Evolutionary conservation across 306 rosid species (phyloP).

Genomic region (Prunus fruticosa): DNA sequence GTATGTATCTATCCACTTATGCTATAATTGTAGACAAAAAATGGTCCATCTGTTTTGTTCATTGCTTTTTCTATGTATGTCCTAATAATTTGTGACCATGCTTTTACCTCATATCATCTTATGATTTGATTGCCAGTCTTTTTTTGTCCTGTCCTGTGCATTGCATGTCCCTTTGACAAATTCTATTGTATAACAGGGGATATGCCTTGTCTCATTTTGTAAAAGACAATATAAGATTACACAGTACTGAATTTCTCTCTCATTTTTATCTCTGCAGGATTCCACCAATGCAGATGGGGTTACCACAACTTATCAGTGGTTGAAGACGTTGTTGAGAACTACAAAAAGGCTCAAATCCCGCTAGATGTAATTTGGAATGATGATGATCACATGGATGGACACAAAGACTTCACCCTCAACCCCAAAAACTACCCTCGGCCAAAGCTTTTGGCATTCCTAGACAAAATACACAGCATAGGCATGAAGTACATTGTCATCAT

Average conservation of each 20-base stretch:
- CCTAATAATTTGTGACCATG: not conserved
- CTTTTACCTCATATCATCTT: not conserved
- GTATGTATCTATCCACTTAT: too few species aligned
- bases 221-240: not conserved
- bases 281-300: constrained; percentile 99
- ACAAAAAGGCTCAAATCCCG: constrained; percentile 84
- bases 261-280: constrained; percentile 49
- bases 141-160: too few species aligned
- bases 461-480: constrained; percentile 78
- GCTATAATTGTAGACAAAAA: not conserved
- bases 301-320: constrained; percentile 92
- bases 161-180: too few species aligned
- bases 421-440: constrained; percentile 66
- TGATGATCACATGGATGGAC: constrained; percentile 94
- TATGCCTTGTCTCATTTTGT: not conserved
- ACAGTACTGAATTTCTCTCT: not conserved
- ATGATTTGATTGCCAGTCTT: too few species aligned
- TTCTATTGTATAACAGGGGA: not conserved
- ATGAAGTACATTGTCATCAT: constrained; percentile 87
- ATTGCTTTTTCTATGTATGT: not conserved
- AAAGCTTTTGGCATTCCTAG: constrained; percentile 74
- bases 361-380: constrained; percentile 97
- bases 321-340: constrained; percentile 88
- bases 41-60: not conserved
- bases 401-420: constrained; percentile 83